These are phyloP conservation scores for Talaromyces wortmannii DNA, from an alignment of 495 filamentous ascomycete species.

Conservation along the genomic window DNA sequence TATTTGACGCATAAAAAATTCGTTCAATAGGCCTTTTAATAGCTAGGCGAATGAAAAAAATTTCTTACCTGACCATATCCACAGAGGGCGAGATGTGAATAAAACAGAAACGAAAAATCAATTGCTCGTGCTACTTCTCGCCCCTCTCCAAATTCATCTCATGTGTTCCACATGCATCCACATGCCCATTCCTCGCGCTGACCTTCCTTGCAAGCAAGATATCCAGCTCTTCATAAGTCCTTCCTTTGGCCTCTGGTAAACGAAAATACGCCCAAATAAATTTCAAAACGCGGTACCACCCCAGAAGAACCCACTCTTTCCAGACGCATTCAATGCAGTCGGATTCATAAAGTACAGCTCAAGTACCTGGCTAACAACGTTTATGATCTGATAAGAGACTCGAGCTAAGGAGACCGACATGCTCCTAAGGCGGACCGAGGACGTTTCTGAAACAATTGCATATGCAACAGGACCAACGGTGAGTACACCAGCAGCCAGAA, in stretches of 20 bases:
- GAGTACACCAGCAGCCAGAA: slow-evolving; percentile 64
- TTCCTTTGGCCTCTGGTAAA: slow-evolving; percentile 57
- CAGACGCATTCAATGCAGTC: slow-evolving; percentile 57
- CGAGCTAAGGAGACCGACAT: slow-evolving; percentile 60
- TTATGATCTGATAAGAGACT: slow-evolving; percentile 58
- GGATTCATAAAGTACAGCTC: slow-evolving; percentile 67
- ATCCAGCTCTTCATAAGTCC: slow-evolving; percentile 64
- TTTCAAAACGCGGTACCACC: slow-evolving; percentile 53
- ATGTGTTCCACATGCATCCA: slow-evolving; percentile 48
- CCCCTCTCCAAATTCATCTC: background rate
- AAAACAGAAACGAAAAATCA: background rate
- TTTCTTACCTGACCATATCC: background rate
- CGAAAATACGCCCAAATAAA: slow-evolving; percentile 63
- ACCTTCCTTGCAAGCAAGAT: slow-evolving; percentile 53
- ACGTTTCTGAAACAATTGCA: slow-evolving; percentile 63
- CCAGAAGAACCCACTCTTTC: slow-evolving; percentile 68
- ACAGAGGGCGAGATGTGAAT: background rate
- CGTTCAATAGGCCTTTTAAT: no score
- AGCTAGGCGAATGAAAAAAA: no score
- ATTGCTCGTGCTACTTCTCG: background rate
- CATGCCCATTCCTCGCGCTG: slow-evolving; percentile 50
- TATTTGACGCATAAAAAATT: no score
- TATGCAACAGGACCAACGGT: slow-evolving; percentile 69
- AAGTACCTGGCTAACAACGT: slow-evolving; percentile 55
- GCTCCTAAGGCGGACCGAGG: slow-evolving; percentile 57